These are phyloP conservation scores for Moniliella sp. DNA, from an alignment of 1,284 basidiomycete genomes.

Conservation along the genomic window DNA sequence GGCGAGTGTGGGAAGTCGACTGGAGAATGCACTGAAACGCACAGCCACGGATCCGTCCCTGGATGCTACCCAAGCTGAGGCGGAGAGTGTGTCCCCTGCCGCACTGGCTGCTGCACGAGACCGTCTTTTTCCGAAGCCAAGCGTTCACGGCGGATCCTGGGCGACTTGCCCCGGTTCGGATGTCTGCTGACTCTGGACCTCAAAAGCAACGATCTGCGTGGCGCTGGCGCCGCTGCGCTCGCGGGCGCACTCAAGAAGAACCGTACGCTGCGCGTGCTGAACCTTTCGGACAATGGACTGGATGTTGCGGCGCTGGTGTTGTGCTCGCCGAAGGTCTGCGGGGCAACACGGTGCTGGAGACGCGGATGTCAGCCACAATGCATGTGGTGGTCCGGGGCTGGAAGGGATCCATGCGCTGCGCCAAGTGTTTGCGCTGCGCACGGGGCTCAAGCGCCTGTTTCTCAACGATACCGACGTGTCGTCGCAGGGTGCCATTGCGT, in stretches of 20 bases:
- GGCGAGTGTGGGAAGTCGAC: too few species aligned
- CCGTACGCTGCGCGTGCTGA: slow-evolving; percentile 74
- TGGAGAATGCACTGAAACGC: too few species aligned
- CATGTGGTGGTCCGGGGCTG: slow-evolving; percentile 63
- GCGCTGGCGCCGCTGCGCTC: slow-evolving; percentile 65
- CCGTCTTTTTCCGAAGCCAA: slow-evolving; percentile 14
- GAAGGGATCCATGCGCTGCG: slow-evolving; percentile 46
- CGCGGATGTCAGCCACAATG: slow-evolving; percentile 72
- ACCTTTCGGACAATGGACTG: slow-evolving; percentile 77
- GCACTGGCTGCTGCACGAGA: too few species aligned
- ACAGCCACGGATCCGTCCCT: too few species aligned
- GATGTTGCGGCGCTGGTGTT: slow-evolving; percentile 57
- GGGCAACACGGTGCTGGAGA: slow-evolving; percentile 82
- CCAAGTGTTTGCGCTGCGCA: slow-evolving; percentile 77
- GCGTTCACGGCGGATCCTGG: slow-evolving; percentile 12
- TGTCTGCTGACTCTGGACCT: slow-evolving; percentile 69
- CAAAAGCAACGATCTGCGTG: slow-evolving; percentile 63
- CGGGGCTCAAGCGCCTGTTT: slow-evolving; percentile 73
- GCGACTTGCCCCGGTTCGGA: slow-evolving; percentile 61
- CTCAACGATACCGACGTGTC: slow-evolving; percentile 60
- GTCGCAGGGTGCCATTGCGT: slow-evolving; percentile 68
- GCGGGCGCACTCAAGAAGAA: slow-evolving; percentile 88
- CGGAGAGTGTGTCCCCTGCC: too few species aligned
- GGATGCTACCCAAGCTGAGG: too few species aligned
- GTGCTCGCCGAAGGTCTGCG: slow-evolving; percentile 78